Conservation (phyloP, 345 rosid species). For the Boechera retrofracta region DNA sequence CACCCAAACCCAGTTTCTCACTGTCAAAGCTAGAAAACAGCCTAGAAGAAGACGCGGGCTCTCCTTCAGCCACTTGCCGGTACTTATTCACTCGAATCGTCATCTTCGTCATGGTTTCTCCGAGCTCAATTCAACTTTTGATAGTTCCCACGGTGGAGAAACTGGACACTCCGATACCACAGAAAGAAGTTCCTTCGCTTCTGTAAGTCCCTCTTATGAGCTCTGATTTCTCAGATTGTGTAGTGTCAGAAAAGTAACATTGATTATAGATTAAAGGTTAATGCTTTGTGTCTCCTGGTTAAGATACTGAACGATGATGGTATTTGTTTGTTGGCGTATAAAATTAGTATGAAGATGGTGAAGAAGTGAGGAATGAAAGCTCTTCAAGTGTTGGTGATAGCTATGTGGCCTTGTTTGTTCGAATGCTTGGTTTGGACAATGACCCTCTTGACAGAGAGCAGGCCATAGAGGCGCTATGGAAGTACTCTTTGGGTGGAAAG, state of each 20-base stretch:
- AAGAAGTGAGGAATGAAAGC: slow-evolving; percentile 41
- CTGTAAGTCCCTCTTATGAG: slow-evolving; percentile 52
- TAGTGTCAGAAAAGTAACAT: neutral
- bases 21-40: slow-evolving; percentile 42
- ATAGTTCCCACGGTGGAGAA: slow-evolving; percentile 45
- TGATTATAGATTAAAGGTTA: slow-evolving; percentile 20
- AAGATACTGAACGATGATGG: slow-evolving; percentile 4
- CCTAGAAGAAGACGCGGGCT: slow-evolving; percentile 36
- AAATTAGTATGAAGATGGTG: slow-evolving; percentile 54
- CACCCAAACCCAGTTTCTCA: slow-evolving; percentile 30
- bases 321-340: slow-evolving; percentile 34
- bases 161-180: slow-evolving; percentile 48
- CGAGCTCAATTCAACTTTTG: slow-evolving; percentile 37
- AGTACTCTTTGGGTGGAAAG: slow-evolving; percentile 82
- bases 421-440: slow-evolving; percentile 90
- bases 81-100: slow-evolving; percentile 28
- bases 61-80: slow-evolving; percentile 33
- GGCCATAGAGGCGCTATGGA: slow-evolving; percentile 76
- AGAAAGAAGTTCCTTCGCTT: slow-evolving; percentile 45
- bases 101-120: slow-evolving; percentile 30
- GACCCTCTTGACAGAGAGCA: slow-evolving; percentile 86
- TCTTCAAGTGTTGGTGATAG: slow-evolving; percentile 62
- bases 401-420: slow-evolving; percentile 72
- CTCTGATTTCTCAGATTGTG: slow-evolving; percentile 15
- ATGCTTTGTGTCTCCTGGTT: slow-evolving; percentile 26